Evolutionary conservation across 257 asterid genomes (phyloP).

Genomic region (Plectranthus barbatus): DNA sequence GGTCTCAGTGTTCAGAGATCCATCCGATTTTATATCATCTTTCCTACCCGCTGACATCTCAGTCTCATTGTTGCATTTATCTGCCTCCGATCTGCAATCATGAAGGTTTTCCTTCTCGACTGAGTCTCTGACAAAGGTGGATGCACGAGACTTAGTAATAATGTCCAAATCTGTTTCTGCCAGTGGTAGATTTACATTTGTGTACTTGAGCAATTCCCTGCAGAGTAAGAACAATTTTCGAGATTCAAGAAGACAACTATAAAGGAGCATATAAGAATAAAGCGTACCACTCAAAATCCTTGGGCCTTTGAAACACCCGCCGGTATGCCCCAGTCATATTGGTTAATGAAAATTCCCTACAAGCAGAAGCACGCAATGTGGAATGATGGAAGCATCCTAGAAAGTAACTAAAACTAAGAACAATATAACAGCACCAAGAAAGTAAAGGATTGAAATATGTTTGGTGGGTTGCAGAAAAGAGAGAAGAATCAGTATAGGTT

Average conservation of each 20-base stretch:
- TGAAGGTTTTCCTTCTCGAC: slow-evolving; percentile 24
- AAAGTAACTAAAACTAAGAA: neutral
- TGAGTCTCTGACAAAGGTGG: slow-evolving; percentile 12
- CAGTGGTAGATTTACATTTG: slow-evolving; percentile 57
- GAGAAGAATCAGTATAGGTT: neutral
- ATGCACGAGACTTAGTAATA: slow-evolving; percentile 37
- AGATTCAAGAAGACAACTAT: slow-evolving; percentile 6
- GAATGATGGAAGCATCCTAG: slow-evolving; percentile 7
- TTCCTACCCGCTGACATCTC: slow-evolving; percentile 3
- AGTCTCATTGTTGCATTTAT: slow-evolving; percentile 13
- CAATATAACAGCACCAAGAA: neutral
- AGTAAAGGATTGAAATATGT: neutral
- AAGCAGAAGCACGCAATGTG: slow-evolving; percentile 12
- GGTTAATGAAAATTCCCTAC: slow-evolving; percentile 83
- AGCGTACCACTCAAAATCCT: slow-evolving; percentile 77
- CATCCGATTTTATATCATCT: slow-evolving; percentile 23
- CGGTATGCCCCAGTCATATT: slow-evolving; percentile 88
- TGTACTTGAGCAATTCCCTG: slow-evolving; percentile 78
- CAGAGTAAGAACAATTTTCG: slow-evolving; percentile 1
- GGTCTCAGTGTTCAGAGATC: slow-evolving; percentile 22
- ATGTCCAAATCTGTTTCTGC: slow-evolving; percentile 79
- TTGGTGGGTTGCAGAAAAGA: neutral
- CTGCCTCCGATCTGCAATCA: slow-evolving; percentile 18
- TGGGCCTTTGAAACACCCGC: slow-evolving; percentile 82
- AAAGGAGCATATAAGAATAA: slow-evolving; percentile 3